Evolutionary conservation across 2,329 filamentous ascomycete genomes (phyloP), one percentile per base, ranked within the genome.

Genomic region (Trichoderma sp.): DNA sequence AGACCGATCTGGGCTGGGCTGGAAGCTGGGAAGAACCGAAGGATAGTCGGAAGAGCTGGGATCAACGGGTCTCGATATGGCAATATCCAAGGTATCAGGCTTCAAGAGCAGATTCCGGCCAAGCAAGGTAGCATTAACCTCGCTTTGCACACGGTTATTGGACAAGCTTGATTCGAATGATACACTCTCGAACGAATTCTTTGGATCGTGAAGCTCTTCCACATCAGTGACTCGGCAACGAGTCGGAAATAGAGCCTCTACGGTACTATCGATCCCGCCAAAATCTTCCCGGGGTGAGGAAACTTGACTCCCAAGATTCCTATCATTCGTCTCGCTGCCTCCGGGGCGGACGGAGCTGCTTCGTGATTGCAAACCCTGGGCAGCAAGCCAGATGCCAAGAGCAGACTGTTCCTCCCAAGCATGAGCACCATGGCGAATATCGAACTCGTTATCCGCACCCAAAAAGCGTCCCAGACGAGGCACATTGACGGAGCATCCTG

Each of bases 371-470:
- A 81, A 72, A 8, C 76, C 74, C 70, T 82, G 81, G 8, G 80
- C 76, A 39, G 79, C 79, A n/a, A 82, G 78, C 81, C 81, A 82
- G 26, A 81, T 76, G 6, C 78, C 77, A 64, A 82, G 76, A 8
- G 78, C 75, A n/a, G 81, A 81, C 59, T 80, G 78, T 13, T 77
- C 77, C 47, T 82, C 81, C 70, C 74, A 76, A 0, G 76, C 76
- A 39, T 79, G 78, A 7, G 80, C 79, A 39, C 75, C 76, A 34
- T 76, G 76, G 2, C 76, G 76, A 57, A 76, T 78, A 30, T 76
- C 76, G 63, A 80, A 80, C 17, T 79, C 78, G 39, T 75, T 77
- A 28, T 77, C 75, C 3, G 36, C n/a, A 11, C 74, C 75, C 63
- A 74, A 65, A 9, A 73, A 62, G 50, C 73, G 71, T 6, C 74